Percentiles rank a stretch among this genome's conserved stretches.
Evolutionary conservation across 1,284 basidiomycete genomes (phyloP).

Genomic region (Trametes pubescens): DNA sequence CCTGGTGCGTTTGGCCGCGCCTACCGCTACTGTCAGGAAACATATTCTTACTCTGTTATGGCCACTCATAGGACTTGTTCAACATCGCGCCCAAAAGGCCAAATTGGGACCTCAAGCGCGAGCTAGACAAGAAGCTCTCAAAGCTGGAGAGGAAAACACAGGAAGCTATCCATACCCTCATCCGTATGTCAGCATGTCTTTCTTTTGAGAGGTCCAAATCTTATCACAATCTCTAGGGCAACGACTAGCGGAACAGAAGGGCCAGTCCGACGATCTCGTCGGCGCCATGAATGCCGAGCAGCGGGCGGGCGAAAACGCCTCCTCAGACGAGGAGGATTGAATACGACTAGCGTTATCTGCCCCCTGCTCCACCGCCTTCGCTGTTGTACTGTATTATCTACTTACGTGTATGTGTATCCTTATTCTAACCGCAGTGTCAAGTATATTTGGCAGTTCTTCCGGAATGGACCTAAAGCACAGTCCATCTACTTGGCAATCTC

Average conservation of each 20-base stretch:
- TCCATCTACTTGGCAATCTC: too few relatives aligned
- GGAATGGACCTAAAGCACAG: not conserved
- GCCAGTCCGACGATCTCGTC: slow-evolving; percentile 76
- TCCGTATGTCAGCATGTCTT: slow-evolving; percentile 66
- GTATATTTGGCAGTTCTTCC: slow-evolving; percentile 16
- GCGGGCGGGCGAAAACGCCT: slow-evolving; percentile 40
- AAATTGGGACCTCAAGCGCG: slow-evolving; percentile 98
- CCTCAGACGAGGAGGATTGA: slow-evolving; percentile 53
- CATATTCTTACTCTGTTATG: slow-evolving; percentile 5
- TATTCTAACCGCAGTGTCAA: slow-evolving; percentile 26
- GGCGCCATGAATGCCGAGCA: slow-evolving; percentile 83
- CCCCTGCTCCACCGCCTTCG: slow-evolving; percentile 21
- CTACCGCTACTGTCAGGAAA: not conserved
- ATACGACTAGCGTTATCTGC: slow-evolving; percentile 15
- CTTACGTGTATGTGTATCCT: slow-evolving; percentile 34
- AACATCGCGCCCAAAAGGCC: slow-evolving; percentile 97
- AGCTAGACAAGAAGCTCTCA: slow-evolving; percentile 88
- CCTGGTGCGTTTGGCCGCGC: slow-evolving; percentile 62
- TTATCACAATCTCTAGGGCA: slow-evolving; percentile 60
- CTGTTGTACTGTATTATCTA: slow-evolving; percentile 29
- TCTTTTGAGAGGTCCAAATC: slow-evolving; percentile 2
- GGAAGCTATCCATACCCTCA: slow-evolving; percentile 91
- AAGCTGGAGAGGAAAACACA: slow-evolving; percentile 93
- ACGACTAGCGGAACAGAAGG: slow-evolving; percentile 78
- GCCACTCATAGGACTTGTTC: slow-evolving; percentile 78